Evolutionary conservation across 2,329 filamentous ascomycete species (phyloP).

Genomic region (Elsinoe fawcettii): DNA sequence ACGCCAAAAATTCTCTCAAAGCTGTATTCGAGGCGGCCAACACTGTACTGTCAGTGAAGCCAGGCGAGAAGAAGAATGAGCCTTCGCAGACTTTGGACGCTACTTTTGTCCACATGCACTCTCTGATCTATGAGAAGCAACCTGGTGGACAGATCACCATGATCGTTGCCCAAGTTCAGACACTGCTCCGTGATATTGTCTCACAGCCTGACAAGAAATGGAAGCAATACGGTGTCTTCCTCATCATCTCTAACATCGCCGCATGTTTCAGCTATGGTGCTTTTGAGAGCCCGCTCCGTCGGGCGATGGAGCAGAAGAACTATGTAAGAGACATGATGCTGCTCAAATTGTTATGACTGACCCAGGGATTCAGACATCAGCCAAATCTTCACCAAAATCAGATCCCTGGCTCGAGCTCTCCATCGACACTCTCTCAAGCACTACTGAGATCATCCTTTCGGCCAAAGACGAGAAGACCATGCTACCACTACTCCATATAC

Average conservation of each 20-base stretch:
- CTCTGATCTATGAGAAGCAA: neutral
- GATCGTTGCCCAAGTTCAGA: neutral
- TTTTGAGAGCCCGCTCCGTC: constrained; percentile 43
- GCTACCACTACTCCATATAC: constrained; percentile 55
- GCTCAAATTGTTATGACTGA: neutral
- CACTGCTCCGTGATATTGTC: neutral
- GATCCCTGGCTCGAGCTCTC: constrained; percentile 29
- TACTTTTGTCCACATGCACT: constrained; percentile 8
- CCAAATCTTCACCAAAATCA: neutral
- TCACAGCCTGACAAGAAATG: constrained; percentile 32
- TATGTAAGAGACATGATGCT: neutral
- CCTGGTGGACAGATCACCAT: neutral
- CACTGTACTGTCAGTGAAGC: neutral
- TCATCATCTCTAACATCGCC: constrained; percentile 51
- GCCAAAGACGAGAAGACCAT: constrained; percentile 33
- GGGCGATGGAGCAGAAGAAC: constrained; percentile 25
- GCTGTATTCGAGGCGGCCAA: constrained; percentile 43
- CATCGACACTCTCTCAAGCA: constrained; percentile 32
- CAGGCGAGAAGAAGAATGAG: constrained; percentile 1
- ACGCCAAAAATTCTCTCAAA: constrained; percentile 61
- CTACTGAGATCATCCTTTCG: constrained; percentile 35
- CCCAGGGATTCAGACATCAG: neutral
- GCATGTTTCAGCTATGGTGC: constrained; percentile 48
- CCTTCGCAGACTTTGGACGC: neutral
- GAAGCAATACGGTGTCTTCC: constrained; percentile 51